Base-by-base conservation (phyloP, 2,329 filamentous ascomycete genomes). In the Coniochaeta sp. region DNA sequence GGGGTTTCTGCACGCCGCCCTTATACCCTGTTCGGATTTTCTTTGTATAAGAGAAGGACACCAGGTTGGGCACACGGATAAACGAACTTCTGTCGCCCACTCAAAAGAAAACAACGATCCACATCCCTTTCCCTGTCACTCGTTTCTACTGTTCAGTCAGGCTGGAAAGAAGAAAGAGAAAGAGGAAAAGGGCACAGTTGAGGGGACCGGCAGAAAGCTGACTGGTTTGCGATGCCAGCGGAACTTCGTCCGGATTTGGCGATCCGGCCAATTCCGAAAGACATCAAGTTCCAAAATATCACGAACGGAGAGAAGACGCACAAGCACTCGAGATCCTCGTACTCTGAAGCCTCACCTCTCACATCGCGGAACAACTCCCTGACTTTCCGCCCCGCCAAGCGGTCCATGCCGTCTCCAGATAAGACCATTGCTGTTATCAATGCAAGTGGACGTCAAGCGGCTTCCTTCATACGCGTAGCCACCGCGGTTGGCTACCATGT, bases 341-440 rank as follows among this genome's bases (percentile, higher is more conserved):
- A 86, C 70, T 84, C 83, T 28, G 83, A 86, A 60, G 74, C 77
- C n/a, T 85, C 83, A 9, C 80, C 82, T 10, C 75, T 85, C 57
- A 34, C 54, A n/a, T 83, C 83, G 17, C 76, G 83, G 65, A 86
- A 85, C 65, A 85, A 84, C 65, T 86, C 83, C 24, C 67, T 85
- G 61, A 85, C 79, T n/a, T 85, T 85, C 66, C 82, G 83, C 22
- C 83, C 83, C 17, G 73, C 80, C 55, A 86, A 86, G 72, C 79
- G 83, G 65, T 75, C 81, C 66, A 85, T 83, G 76, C 80, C 81
- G 62, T 77, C 78, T 32, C 82, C 83, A 52, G 81, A 84, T 71
- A 95, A 93, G 78, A 95, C 90, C 59, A 91, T 96, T 70, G 93
- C 93, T 71, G 88, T 96, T 71, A 93, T 98, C 78, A 98, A 98